Evolutionary conservation across 202 grass and related monocot species (phyloP), one percentile per base, ranked within the genome.

Genomic region (Saccharum hybrid): DNA sequence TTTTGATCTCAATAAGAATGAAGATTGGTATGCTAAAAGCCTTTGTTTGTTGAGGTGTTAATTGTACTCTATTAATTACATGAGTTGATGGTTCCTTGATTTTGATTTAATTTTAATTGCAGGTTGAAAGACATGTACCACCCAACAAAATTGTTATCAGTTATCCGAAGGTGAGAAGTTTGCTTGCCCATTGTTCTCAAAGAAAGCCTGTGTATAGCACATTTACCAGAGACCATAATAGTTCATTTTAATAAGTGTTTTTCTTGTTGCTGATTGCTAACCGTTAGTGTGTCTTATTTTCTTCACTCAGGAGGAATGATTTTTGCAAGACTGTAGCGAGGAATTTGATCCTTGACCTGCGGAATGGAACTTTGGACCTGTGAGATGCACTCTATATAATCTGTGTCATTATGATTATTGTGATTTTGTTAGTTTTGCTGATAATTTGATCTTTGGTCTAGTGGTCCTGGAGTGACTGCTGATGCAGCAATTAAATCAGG

Each of bases 41-140:
- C 4, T 34, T 75, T 63, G 33, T 54, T 43, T 84, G 30, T 54
- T 48, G 40, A 65, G 22, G 64, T 70, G 23, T 51, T 78, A 65
- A 52, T 19, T 51, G 21, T 11, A 68, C 8, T 16, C 18, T 45
- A 39, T 57, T 26, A 40, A 52, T 10, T 76, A 37, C 64, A 49
- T 77, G 37, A 48, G 60, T 63, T 57, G n/a, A 8, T 86, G 49
- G 15, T 73, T 69, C 15, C 30, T 72, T 66, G 12, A 39, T 48
- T 82, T 76, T 38, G 28, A 39, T 88, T 79, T 80, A 65, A 42
- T 76, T 77, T 6, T 28, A 26, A 26, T 94, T 90, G 81, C 86
- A 97, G 94, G 92, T 91, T 97, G 63, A 97, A 94, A 88, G 90
- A 97, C 68, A 97, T 86, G 82, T 97, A 97, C 81, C 94, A 94